Evolutionary conservation across 2,329 filamentous ascomycete species (phyloP).

Genomic region (Paramyrothecium sp.): DNA sequence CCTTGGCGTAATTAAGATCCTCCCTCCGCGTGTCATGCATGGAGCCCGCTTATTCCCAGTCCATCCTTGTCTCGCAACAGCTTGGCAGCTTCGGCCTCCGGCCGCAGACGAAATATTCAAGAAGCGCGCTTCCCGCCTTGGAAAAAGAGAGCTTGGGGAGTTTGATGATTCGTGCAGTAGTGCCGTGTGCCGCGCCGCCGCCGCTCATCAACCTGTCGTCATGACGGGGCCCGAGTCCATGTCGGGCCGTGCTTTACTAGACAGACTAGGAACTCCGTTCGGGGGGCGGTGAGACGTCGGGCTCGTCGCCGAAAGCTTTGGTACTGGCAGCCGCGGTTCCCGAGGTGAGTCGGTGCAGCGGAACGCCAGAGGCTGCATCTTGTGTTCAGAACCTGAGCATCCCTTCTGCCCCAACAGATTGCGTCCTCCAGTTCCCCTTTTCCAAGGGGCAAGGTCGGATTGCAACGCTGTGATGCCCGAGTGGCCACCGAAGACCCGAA

Average conservation of each 20-base stretch:
- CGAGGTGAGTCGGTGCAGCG: neutral
- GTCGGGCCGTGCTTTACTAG: neutral
- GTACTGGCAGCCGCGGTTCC: neutral
- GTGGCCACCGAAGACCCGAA: too few species aligned
- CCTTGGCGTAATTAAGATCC: neutral
- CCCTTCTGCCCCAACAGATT: neutral
- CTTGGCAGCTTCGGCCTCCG: neutral
- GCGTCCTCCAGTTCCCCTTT: neutral
- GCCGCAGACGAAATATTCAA: neutral
- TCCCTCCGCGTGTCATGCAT: neutral
- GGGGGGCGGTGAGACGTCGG: neutral
- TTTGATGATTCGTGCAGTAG: neutral
- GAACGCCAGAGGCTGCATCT: neutral
- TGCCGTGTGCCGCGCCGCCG: neutral
- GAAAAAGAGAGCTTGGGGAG: neutral
- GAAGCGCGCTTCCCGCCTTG: neutral
- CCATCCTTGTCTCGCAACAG: neutral
- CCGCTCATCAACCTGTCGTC: neutral
- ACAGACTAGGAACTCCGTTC: neutral
- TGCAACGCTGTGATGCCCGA: neutral
- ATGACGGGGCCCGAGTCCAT: neutral
- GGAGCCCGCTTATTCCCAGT: neutral
- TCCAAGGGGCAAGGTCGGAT: neutral
- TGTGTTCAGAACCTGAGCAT: neutral
- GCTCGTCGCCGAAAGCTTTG: neutral